Evolutionary conservation across 2,329 filamentous ascomycete genomes (phyloP), one percentile per base, ranked within the genome.

Genomic region (Penicillium concentricum): DNA sequence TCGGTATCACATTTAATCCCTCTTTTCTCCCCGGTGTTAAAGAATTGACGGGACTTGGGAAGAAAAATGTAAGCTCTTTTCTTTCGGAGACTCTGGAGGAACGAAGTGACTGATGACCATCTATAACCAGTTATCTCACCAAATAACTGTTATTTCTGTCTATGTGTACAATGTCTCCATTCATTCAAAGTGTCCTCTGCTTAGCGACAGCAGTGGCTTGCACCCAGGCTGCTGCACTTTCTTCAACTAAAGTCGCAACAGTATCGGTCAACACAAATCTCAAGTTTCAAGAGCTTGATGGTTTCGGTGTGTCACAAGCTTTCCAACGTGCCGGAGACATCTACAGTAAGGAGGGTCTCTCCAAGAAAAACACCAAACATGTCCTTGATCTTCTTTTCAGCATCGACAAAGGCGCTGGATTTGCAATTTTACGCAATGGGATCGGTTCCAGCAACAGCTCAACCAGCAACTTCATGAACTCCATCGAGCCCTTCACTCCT

Each of bases 361-460:
- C 51, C 12, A 37, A 30, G 12, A 30, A 39, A 12, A 48, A 58
- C n/a, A 72, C 73, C 35, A 69, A 68, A 47, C 62, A 76, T 41
- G 75, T 72, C 0, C 72, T 83, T 0, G 78, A 82, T 56, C 69
- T 75, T 34, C 69, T 82, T 1, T 82, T 81, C 65, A 77, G 69
- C 65, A 74, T 72, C 2, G 75, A 72, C 15, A 74, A 69, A 0
- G 79, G 80, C 2, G 80, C 80, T 2, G 81, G 80, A 0, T 70
- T 83, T 54, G 78, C 77, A 7, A 82, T 83, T 58, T 69, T 82
- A 22, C 76, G 81, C 5, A 82, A 82, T 59, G 73, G 79, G 0
- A 78, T 82, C 44, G 80, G 78, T 5, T 72, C 77, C 7, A 66
- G 69, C n/a, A 59, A 67, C 3, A 60, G 61, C 30, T 53, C 57